A percentile compares a stretch with the other conserved stretches of the same genome.
phyloP scores from a whole-genome alignment of 805 yeast genomes.

The Barnettozyma sucrosica region DNA sequence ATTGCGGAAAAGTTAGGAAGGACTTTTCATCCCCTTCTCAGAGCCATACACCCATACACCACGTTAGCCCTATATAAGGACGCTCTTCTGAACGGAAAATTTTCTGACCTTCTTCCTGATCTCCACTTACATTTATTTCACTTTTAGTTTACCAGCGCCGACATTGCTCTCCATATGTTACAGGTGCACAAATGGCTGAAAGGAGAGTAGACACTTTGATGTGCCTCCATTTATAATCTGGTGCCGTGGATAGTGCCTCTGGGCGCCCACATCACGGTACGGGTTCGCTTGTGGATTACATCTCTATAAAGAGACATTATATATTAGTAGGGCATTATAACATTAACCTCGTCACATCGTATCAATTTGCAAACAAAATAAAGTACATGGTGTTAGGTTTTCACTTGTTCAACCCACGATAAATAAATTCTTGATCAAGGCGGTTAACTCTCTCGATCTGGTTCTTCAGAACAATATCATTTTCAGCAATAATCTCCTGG shows the following conservation, averaged over 20 bases:
- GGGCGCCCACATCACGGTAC: not conserved
- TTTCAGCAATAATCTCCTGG: constrained; percentile 51
- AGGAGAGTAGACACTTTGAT: constrained; percentile 19
- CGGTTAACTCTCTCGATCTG: constrained; percentile 42
- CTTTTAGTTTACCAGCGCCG: constrained; percentile 29
- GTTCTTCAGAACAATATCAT: constrained; percentile 45
- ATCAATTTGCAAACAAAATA: not conserved
- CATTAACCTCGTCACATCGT: not conserved
- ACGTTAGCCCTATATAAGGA: not conserved
- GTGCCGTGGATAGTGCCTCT: constrained; percentile 3
- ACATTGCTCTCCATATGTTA: constrained; percentile 17
- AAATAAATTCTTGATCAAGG: constrained; percentile 41
- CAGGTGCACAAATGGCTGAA: constrained; percentile 28
- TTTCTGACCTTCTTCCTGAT: constrained; percentile 1
- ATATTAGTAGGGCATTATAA: not conserved
- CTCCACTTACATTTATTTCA: constrained; percentile 21
- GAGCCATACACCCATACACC: not conserved
- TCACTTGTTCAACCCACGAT: constrained; percentile 32
- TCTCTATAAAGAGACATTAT: not conserved
- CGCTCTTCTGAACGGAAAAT: not conserved
- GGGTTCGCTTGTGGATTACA: constrained; percentile 29
- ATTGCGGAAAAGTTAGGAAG: not conserved
- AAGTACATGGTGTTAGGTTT: not conserved
- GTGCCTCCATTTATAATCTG: constrained; percentile 24
- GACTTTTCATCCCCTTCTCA: not conserved